Conservation (phyloP, 106 monocot species). For the Phalaenopsis aphrodite region DNA sequence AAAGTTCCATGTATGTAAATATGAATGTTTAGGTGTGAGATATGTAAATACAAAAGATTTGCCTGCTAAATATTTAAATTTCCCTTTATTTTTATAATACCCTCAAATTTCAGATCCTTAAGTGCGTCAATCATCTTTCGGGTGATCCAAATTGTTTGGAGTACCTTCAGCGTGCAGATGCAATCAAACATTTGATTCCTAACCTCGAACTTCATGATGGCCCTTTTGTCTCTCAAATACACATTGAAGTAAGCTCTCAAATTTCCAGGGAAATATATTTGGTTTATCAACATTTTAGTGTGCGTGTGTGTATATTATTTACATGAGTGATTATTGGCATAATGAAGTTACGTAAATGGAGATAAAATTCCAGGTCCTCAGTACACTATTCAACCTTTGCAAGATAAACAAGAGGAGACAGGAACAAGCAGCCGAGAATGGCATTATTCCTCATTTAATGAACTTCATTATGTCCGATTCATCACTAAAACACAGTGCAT, state of each 20-base stretch:
- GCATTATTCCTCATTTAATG: slow-evolving; percentile 94
- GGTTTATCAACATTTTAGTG: not conserved
- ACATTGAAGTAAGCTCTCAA: slow-evolving; percentile 49
- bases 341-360: too few relatives aligned
- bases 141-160: slow-evolving; percentile 68
- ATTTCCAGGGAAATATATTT: not conserved
- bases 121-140: slow-evolving; percentile 63
- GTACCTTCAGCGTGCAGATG: slow-evolving; percentile 64
- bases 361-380: slow-evolving; percentile 57
- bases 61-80: too few relatives aligned
- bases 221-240: slow-evolving; percentile 49
- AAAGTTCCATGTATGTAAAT: too few relatives aligned
- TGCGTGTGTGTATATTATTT: not conserved
- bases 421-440: slow-evolving; percentile 98
- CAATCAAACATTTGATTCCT: slow-evolving; percentile 74
- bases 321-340: too few relatives aligned
- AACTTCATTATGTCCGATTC: slow-evolving; percentile 83
- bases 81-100: not conserved
- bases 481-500: slow-evolving; percentile 78
- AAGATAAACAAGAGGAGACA: slow-evolving; percentile 98
- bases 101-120: slow-evolving; percentile 38
- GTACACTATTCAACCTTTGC: slow-evolving; percentile 92
- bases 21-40: too few relatives aligned
- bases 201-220: slow-evolving; percentile 63
- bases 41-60: too few relatives aligned